Evolutionary conservation across 176 grass and related monocot species (phyloP), one percentile per base, ranked within the genome.

Genomic region (Dendrocalamus sinicus): DNA sequence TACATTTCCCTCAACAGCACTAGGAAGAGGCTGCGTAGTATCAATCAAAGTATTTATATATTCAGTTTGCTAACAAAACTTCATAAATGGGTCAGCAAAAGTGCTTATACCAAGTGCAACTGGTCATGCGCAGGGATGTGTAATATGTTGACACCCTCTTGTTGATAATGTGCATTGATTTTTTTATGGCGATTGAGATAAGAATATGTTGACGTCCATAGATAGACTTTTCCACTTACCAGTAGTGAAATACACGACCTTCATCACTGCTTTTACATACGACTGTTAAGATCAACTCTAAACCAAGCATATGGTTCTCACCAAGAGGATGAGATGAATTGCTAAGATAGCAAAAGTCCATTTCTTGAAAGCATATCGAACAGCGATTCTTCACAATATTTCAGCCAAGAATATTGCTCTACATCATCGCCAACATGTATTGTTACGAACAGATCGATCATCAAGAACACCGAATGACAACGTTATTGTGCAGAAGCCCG

Each of bases 401-500:
- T 48, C 35, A 70, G 75, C 55, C 58, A 78, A 78, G 19, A 86
- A 70, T 39, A 52, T 57, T 66, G 55, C 44, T 72, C 55, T 51
- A 46, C 7, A 74, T 9, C 74, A 74, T 75, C 52, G 48, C 44
- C 55, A 45, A 24, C 39, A 43, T 43, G n/a, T 48, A 52, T 63
- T 62, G 64, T 20, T 16, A 75, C 12, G 20, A 43, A 41, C 12
- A 52, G 69, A 88, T 84, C 30, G 61, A 79, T 73, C 41, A 22
- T 46, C 65, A 50, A 67, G 47, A 69, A 46, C 24, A 58, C 23
- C 14, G 70, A 70, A 22, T 62, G 52, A 32, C 75, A 78, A 41
- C 85, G 84, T 76, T 87, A 70, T 80, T 45, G 50, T 17, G 26
- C 46, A 67, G 20, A 91, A 80, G 40, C n/a, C 6, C 11, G 43